These are phyloP conservation scores for Penicillium polonicum DNA, from an alignment of 2,329 filamentous ascomycete species.

Conservation along the genomic window DNA sequence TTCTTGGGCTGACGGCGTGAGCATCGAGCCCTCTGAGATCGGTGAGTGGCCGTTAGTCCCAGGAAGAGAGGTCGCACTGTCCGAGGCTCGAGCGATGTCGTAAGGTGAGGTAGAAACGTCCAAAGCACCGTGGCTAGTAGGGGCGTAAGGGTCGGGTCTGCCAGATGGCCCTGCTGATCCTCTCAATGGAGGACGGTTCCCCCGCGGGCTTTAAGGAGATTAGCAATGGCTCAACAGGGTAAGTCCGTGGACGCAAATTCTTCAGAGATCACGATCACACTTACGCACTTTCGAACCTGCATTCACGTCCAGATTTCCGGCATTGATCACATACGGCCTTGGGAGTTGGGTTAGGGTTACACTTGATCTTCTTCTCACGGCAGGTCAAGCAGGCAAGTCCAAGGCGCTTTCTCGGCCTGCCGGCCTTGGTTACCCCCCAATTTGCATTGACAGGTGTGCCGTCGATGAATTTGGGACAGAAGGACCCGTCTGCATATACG, in stretches of 20 bases:
- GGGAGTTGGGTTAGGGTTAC: conserved; percentile 76
- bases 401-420: conserved; percentile 85
- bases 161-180: conserved; percentile 18
- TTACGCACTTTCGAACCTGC: conserved; percentile 83
- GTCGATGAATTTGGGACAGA: conserved; percentile 80
- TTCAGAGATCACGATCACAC: conserved; percentile 38
- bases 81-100: conserved; percentile 30
- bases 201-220: conserved; percentile 32
- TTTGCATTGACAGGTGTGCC: conserved; percentile 84
- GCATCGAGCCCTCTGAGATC: conserved; percentile 29
- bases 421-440: conserved; percentile 92
- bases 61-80: conserved; percentile 32
- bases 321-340: conserved; percentile 71
- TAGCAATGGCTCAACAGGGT: conserved; percentile 4
- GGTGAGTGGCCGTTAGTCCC: conserved; percentile 34
- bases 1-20: conserved; percentile 30
- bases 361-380: conserved; percentile 97
- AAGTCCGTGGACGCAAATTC: not conserved
- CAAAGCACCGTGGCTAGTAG: conserved; percentile 17
- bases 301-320: conserved; percentile 82
- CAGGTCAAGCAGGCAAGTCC: conserved; percentile 93
- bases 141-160: conserved; percentile 25
- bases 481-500: conserved; percentile 80
- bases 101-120: conserved; percentile 30
- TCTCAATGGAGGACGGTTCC: conserved; percentile 31